A percentile compares a stretch with the other conserved stretches of the same genome.
phyloP scores from a whole-genome alignment of 306 rosid genomes.

The Castanopsis chinensis region DNA sequence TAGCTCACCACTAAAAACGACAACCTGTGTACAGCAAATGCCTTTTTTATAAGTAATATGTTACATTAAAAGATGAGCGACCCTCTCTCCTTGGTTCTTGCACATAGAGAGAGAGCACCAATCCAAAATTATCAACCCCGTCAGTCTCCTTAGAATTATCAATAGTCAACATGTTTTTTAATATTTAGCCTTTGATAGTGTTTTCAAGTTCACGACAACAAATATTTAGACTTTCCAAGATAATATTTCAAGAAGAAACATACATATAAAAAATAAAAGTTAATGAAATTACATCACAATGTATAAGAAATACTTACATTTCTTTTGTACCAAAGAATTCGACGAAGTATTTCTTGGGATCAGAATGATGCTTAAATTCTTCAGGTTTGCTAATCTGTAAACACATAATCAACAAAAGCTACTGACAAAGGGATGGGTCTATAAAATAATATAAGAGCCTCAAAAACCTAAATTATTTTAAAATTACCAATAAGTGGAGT shows the following conservation, averaged over 20 bases:
- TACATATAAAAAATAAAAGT: neutral
- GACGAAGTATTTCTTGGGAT: conserved; percentile 91
- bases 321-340: conserved; percentile 93
- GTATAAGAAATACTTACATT: conserved; percentile 62
- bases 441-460: neutral
- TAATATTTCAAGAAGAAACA: too few relatives aligned
- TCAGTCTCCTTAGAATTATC: too few relatives aligned
- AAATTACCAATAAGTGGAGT: neutral
- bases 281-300: neutral
- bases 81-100: too few relatives aligned
- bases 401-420: conserved; percentile 30
- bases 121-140: too few relatives aligned
- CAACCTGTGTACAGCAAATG: neutral
- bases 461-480: neutral
- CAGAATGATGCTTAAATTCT: conserved; percentile 83
- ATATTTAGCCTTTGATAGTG: neutral
- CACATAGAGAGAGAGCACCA: too few relatives aligned
- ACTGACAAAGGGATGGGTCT: neutral
- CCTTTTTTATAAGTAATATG: neutral
- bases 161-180: too few relatives aligned
- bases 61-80: too few relatives aligned
- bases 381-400: conserved; percentile 94
- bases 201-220: neutral
- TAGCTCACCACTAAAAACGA: too few relatives aligned
- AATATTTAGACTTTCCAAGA: too few relatives aligned